Percentiles rank a stretch among this genome's conserved stretches.
These are phyloP conservation scores for Linum tenue DNA, from an alignment of 345 rosid species.

Conservation along the genomic window DNA sequence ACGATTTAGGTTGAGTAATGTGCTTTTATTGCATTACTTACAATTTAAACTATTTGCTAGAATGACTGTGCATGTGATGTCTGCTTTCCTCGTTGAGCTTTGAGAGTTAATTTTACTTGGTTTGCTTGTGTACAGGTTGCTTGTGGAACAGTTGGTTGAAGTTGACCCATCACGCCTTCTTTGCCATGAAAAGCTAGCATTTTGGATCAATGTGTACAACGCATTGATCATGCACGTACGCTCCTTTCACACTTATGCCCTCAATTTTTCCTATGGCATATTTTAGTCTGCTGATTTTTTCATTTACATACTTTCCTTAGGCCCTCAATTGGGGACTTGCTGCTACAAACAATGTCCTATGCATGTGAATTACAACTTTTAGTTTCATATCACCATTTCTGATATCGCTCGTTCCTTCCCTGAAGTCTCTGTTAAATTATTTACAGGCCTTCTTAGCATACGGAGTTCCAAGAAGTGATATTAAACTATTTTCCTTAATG, in stretches of 20 bases:
- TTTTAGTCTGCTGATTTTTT: too few relatives aligned
- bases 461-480: slow-evolving; percentile 87
- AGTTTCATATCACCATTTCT: not conserved
- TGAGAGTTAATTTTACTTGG: not conserved
- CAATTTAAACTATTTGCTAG: not conserved
- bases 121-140: slow-evolving; percentile 42
- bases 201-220: slow-evolving; percentile 92
- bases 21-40: slow-evolving; percentile 4
- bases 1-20: slow-evolving; percentile 56
- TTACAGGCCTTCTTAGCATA: slow-evolving; percentile 89
- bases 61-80: not conserved
- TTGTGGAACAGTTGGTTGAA: slow-evolving; percentile 78
- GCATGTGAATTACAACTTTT: not conserved
- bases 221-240: slow-evolving; percentile 96
- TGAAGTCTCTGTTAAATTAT: slow-evolving; percentile 3
- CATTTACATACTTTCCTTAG: not conserved
- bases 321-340: not conserved
- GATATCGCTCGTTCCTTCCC: not conserved
- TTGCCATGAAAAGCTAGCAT: slow-evolving; percentile 81
- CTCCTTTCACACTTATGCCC: not conserved
- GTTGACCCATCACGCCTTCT: slow-evolving; percentile 67
- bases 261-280: too few relatives aligned
- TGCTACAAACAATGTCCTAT: not conserved
- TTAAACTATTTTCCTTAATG: slow-evolving; percentile 90
- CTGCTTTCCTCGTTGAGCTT: not conserved